A percentile compares a stretch with the other conserved stretches of the same genome.
Conservation (phyloP, 1,284 basidiomycete genomes). For the Ustilago hordei region DNA sequence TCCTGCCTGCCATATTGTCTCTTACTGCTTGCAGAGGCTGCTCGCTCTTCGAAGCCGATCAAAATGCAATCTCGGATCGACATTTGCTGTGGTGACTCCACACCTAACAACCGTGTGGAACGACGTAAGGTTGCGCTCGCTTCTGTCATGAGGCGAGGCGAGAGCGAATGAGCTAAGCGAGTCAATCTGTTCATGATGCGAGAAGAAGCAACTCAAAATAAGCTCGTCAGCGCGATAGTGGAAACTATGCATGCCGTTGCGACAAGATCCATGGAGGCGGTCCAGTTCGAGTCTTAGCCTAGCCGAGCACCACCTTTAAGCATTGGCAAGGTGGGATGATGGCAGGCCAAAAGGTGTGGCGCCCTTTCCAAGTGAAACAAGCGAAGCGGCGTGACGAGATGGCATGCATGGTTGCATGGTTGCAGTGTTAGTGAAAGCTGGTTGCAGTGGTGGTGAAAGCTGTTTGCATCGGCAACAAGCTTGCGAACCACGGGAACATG, state of each 20-base stretch:
- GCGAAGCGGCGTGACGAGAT: constrained; percentile 6
- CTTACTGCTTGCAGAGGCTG: background rate
- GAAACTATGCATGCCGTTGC: background rate
- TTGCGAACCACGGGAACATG: constrained; percentile 14
- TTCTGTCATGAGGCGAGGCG: background rate
- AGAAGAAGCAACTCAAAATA: constrained; percentile 6
- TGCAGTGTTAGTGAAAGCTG: background rate
- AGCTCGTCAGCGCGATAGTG: background rate
- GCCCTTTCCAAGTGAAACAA: constrained; percentile 1
- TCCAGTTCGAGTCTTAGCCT: background rate
- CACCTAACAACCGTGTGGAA: background rate
- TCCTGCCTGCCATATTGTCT: background rate
- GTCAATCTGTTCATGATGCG: background rate
- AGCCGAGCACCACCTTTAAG: background rate
- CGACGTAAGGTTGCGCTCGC: background rate
- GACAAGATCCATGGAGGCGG: background rate
- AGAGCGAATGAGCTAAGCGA: background rate
- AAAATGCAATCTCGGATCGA: background rate
- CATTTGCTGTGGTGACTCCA: background rate
- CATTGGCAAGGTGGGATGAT: background rate
- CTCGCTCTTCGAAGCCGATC: background rate
- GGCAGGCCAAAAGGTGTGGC: constrained; percentile 1
- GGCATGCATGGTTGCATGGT: constrained; percentile 1
- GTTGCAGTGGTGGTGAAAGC: constrained; percentile 1
- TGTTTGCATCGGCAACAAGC: constrained; percentile 10